Percentiles rank a stretch among this genome's conserved stretches.
Conservation (phyloP, 2,329 filamentous ascomycete genomes). For the Fusarium nelsonii region DNA sequence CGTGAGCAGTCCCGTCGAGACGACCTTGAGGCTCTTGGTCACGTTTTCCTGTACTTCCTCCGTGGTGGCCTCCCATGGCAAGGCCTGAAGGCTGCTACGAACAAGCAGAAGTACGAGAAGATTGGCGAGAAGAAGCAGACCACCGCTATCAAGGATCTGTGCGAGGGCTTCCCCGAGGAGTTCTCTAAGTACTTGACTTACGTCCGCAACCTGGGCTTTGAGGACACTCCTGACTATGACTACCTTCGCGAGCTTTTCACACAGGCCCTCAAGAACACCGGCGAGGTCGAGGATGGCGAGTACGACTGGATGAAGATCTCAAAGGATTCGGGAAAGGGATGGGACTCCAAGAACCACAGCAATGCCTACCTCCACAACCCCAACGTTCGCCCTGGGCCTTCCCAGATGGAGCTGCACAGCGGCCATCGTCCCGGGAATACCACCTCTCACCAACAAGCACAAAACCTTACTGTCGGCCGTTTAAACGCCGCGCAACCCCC, state of each 20-base stretch:
- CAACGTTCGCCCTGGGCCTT: conserved; percentile 82
- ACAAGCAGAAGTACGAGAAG: conserved; percentile 99
- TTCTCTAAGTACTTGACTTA: conserved; percentile 98
- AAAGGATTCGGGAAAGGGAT: conserved; percentile 84
- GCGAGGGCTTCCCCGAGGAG: conserved; percentile 95
- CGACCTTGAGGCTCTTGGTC: conserved; percentile 88
- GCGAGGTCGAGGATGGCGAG: conserved; percentile 96
- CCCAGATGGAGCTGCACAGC: conserved; percentile 85
- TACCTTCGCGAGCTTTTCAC: conserved; percentile 97
- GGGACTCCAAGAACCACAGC: conserved; percentile 81
- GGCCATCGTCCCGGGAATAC: conserved; percentile 75
- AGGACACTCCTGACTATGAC: conserved; percentile 98
- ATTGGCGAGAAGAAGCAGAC: conserved; percentile 99
- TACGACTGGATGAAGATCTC: conserved; percentile 99
- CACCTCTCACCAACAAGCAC: conserved; percentile 72
- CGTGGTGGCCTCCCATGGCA: conserved; percentile 80
- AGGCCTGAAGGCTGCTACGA: conserved; percentile 78
- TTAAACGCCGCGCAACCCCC: conserved; percentile 95
- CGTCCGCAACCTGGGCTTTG: conserved; percentile 96
- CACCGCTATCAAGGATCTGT: conserved; percentile 95
- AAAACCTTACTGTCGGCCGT: conserved; percentile 81
- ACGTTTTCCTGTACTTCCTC: conserved; percentile 81
- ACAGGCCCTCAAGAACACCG: conserved; percentile 92
- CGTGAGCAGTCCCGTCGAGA: conserved; percentile 96
- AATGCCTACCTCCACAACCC: conserved; percentile 76